phyloP scores from a whole-genome alignment of 2,329 filamentous ascomycete genomes.

The Pseudogymnoascus verrucosus region DNA sequence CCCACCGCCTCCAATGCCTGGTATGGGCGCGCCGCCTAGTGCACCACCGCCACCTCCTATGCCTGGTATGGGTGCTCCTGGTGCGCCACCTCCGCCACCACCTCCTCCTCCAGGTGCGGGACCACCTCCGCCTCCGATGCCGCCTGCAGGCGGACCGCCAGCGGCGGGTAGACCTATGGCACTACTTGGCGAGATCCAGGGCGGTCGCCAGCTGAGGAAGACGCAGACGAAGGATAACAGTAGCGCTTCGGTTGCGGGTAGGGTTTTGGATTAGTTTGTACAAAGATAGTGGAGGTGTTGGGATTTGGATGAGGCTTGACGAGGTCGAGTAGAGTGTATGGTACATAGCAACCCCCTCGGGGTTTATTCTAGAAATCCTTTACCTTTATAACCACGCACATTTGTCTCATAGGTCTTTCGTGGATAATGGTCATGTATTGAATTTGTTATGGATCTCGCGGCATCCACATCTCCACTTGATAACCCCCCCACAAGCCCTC shows the following conservation, averaged over 20 bases:
- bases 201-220: slow-evolving; percentile 74
- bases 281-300: neutral
- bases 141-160: slow-evolving; percentile 26
- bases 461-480: neutral
- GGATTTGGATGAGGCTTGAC: neutral
- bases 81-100: slow-evolving; percentile 37
- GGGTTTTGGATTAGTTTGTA: slow-evolving; percentile 43
- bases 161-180: slow-evolving; percentile 46
- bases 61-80: slow-evolving; percentile 26
- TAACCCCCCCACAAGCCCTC: neutral
- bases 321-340: neutral
- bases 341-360: neutral
- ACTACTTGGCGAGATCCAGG: slow-evolving; percentile 75
- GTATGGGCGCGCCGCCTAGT: slow-evolving; percentile 29
- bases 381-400: neutral
- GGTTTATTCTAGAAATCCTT: slow-evolving; percentile 6
- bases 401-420: neutral
- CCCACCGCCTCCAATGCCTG: slow-evolving; percentile 42
- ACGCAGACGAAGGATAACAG: slow-evolving; percentile 86
- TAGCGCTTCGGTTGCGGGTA: slow-evolving; percentile 61
- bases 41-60: slow-evolving; percentile 29
- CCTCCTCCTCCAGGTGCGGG: slow-evolving; percentile 19
- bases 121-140: slow-evolving; percentile 24
- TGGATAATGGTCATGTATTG: neutral
- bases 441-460: neutral